These are phyloP conservation scores for Decorospora gaudefroyi DNA, from an alignment of 2,329 filamentous ascomycete genomes.

Conservation along the genomic window DNA sequence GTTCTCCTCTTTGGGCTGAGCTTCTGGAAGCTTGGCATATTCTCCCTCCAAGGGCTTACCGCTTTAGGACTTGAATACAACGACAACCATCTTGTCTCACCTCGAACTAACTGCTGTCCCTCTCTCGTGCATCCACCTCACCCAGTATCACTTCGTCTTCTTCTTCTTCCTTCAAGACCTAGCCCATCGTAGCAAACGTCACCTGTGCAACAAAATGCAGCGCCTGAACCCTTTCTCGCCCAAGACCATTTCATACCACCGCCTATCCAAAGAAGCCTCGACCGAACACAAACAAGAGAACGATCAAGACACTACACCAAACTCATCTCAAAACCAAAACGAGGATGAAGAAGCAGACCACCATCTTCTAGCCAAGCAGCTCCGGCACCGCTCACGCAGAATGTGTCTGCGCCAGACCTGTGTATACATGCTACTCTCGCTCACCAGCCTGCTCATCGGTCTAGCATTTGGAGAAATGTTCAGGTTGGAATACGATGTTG, in stretches of 20 bases:
- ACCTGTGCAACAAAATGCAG: too few relatives aligned
- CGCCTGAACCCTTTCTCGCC: conserved; percentile 8
- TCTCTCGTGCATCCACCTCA: too few relatives aligned
- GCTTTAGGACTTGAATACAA: conserved; percentile 8
- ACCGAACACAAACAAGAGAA: background rate
- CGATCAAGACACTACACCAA: background rate
- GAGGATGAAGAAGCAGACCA: background rate
- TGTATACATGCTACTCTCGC: conserved; percentile 2
- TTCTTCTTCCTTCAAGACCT: too few relatives aligned
- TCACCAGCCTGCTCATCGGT: conserved; percentile 7
- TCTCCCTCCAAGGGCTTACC: conserved; percentile 3
- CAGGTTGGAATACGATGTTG: conserved; percentile 2
- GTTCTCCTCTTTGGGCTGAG: too few relatives aligned
- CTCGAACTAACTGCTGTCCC: background rate
- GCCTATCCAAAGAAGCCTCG: conserved; percentile 2
- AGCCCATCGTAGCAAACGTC: too few relatives aligned
- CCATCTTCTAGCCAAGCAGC: background rate
- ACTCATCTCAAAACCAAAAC: background rate
- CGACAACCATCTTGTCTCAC: background rate
- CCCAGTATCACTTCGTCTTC: too few relatives aligned
- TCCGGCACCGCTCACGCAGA: background rate
- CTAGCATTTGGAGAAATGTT: conserved; percentile 3
- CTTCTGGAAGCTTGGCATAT: background rate
- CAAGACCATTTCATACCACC: conserved; percentile 2
- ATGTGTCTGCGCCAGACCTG: background rate